A percentile compares a stretch with the other conserved stretches of the same genome.
Evolutionary conservation across 345 rosid species (phyloP).

Genomic region (Pseudoturritis turrita): DNA sequence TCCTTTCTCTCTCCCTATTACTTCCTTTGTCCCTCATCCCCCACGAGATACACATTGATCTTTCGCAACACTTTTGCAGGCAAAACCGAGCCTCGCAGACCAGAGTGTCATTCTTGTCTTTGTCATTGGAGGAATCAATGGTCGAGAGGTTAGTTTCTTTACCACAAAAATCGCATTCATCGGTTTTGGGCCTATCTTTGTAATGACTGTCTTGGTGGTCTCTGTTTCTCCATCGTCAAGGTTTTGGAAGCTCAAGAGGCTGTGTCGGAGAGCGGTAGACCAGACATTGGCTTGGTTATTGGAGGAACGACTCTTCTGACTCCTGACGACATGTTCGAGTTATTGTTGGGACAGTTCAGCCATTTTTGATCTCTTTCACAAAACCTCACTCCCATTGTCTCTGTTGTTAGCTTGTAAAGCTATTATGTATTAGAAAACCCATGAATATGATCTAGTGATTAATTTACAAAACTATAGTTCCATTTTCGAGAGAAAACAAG

Average conservation of each 20-base stretch:
- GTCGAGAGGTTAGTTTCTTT: constrained; percentile 53
- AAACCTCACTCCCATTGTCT: neutral
- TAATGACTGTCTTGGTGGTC: neutral
- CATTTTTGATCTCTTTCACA: constrained; percentile 34
- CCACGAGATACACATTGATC: neutral
- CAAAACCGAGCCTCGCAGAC: constrained; percentile 82
- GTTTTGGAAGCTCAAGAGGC: constrained; percentile 82
- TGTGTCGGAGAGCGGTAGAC: constrained; percentile 72
- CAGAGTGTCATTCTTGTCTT: constrained; percentile 79
- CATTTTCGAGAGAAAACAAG: constrained; percentile 8
- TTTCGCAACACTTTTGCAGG: constrained; percentile 39
- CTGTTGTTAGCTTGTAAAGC: constrained; percentile 12
- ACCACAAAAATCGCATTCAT: neutral
- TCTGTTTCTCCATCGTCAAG: constrained; percentile 30
- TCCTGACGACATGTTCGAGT: constrained; percentile 78
- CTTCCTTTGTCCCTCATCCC: neutral
- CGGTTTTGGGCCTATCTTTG: neutral
- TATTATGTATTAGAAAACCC: neutral
- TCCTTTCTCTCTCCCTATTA: neutral
- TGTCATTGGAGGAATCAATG: constrained; percentile 88
- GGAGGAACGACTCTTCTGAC: constrained; percentile 96
- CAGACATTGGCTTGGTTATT: constrained; percentile 61
- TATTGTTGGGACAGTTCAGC: constrained; percentile 60
- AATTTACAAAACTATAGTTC: neutral
- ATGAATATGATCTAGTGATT: neutral